phyloP scores from a whole-genome alignment of 352 stramenopile species.

The Pythium guiyangense region DNA sequence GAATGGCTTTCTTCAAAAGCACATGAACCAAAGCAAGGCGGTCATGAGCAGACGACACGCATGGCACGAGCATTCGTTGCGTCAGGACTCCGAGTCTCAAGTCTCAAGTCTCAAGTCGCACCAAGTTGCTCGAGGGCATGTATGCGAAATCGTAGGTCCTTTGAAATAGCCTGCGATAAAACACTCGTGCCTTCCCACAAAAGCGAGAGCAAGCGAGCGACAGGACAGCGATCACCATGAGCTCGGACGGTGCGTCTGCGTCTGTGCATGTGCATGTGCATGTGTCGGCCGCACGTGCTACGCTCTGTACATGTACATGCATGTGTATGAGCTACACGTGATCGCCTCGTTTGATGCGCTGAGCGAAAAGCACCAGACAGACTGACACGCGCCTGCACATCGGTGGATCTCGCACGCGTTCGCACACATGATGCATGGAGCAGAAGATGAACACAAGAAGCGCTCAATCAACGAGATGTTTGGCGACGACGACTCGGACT shows the following conservation, averaged over 20 bases:
- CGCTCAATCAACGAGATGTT: slow-evolving; percentile 88
- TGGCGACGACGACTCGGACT: slow-evolving; percentile 77
- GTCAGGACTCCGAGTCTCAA: too few relatives aligned
- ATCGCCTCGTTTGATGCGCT: too few relatives aligned
- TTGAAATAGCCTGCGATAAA: too few relatives aligned
- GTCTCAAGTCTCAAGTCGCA: too few relatives aligned
- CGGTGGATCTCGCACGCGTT: neutral
- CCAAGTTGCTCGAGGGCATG: neutral
- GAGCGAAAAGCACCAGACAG: neutral
- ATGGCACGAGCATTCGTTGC: too few relatives aligned
- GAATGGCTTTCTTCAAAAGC: too few relatives aligned
- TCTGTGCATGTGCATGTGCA: neutral
- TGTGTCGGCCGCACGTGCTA: neutral
- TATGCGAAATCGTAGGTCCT: too few relatives aligned
- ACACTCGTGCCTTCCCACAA: too few relatives aligned
- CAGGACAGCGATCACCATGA: slow-evolving; percentile 26
- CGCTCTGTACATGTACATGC: neutral
- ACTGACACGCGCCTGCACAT: neutral
- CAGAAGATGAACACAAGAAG: slow-evolving; percentile 82
- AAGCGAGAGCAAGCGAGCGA: slow-evolving; percentile 6
- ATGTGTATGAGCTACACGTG: too few relatives aligned
- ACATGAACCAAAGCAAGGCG: too few relatives aligned
- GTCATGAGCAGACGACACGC: too few relatives aligned
- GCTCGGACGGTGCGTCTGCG: slow-evolving; percentile 49
- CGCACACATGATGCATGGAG: neutral